phyloP scores from a whole-genome alignment of 2,329 filamentous ascomycete species.

The Samsoniella hepiali region DNA sequence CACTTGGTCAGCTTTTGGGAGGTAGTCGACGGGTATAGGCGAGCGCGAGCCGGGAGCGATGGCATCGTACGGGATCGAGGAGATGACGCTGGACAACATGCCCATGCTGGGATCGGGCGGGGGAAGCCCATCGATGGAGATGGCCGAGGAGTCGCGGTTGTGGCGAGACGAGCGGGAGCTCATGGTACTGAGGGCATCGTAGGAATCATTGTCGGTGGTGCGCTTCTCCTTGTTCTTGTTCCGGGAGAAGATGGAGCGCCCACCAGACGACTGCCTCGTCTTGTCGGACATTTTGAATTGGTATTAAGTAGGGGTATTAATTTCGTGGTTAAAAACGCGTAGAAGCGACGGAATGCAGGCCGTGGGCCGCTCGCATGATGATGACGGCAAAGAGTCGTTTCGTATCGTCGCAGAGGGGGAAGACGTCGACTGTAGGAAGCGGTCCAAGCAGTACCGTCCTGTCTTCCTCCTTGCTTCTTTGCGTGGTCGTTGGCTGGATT shows the following conservation, averaged over 20 bases:
- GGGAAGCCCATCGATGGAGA: slow-evolving; percentile 66
- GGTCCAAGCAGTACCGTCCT: slow-evolving; percentile 1
- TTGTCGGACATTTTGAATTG: slow-evolving; percentile 64
- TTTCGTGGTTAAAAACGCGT: slow-evolving; percentile 28
- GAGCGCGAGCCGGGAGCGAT: slow-evolving; percentile 62
- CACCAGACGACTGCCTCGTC: slow-evolving; percentile 72
- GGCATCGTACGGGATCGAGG: slow-evolving; percentile 82
- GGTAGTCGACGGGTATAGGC: slow-evolving; percentile 69
- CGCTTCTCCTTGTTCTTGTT: slow-evolving; percentile 74
- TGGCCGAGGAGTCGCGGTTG: slow-evolving; percentile 67
- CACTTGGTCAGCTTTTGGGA: slow-evolving; percentile 64
- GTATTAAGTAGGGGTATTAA: not conserved
- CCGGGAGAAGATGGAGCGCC: slow-evolving; percentile 82
- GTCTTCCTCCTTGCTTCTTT: not conserved
- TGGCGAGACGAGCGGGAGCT: slow-evolving; percentile 72
- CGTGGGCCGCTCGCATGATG: slow-evolving; percentile 41
- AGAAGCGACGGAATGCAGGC: slow-evolving; percentile 34
- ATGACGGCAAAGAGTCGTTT: slow-evolving; percentile 19
- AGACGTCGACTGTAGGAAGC: slow-evolving; percentile 8
- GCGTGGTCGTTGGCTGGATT: not conserved
- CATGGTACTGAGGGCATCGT: slow-evolving; percentile 58
- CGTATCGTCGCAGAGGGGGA: slow-evolving; percentile 9
- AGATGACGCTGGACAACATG: slow-evolving; percentile 77
- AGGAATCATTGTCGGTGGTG: slow-evolving; percentile 59
- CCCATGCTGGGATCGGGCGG: slow-evolving; percentile 65